A percentile compares a stretch with the other conserved stretches of the same genome.
Evolutionary conservation across 2,329 filamentous ascomycete genomes (phyloP).

Genomic region (Metarhizium rileyi): DNA sequence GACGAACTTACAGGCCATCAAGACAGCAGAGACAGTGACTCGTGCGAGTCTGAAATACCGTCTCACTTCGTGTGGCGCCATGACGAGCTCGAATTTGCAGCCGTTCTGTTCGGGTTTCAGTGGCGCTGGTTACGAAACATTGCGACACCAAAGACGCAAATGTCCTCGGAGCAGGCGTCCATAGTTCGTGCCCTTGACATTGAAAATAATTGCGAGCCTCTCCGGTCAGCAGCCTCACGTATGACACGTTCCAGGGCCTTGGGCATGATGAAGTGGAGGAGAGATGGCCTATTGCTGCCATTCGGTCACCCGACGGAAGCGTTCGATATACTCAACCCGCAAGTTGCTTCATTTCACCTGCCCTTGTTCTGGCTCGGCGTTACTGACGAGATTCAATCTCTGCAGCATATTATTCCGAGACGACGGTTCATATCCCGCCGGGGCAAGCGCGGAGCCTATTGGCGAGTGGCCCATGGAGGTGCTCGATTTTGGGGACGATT

Average conservation of each 20-base stretch:
- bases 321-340: slow-evolving; percentile 14
- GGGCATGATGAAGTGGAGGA: slow-evolving; percentile 12
- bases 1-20: neutral
- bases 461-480: slow-evolving; percentile 19
- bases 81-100: neutral
- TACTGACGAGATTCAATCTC: neutral
- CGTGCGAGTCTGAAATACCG: neutral
- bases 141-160: neutral
- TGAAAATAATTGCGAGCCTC: slow-evolving; percentile 4
- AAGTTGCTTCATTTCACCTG: slow-evolving; percentile 5
- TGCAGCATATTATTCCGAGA: slow-evolving; percentile 7
- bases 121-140: neutral
- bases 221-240: neutral
- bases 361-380: neutral
- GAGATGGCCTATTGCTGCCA: slow-evolving; percentile 15
- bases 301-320: slow-evolving; percentile 12
- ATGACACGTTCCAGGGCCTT: slow-evolving; percentile 12
- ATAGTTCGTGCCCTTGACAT: neutral
- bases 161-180: neutral
- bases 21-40: neutral
- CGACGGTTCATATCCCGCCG: neutral
- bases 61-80: neutral
- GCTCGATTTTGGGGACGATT: slow-evolving; percentile 10
- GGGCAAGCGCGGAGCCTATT: slow-evolving; percentile 14
- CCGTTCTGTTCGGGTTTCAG: neutral